These are phyloP conservation scores for Cyclostephanos invisitatus DNA, from an alignment of 108 stramenopile genomes.

Conservation along the genomic window DNA sequence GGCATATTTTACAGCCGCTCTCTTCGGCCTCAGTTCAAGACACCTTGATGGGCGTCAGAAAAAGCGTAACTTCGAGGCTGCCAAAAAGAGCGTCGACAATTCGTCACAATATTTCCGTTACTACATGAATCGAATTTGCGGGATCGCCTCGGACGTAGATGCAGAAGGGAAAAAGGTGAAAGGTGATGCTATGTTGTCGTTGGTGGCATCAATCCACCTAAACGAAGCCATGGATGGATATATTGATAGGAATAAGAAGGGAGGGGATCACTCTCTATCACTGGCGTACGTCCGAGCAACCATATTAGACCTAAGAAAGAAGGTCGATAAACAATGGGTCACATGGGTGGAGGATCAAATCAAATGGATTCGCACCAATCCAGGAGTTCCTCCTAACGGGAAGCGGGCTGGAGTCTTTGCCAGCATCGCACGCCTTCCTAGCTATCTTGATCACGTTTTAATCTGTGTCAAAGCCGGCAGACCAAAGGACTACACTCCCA, in stretches of 20 bases:
- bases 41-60: constrained; percentile 86
- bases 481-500: constrained; percentile 66
- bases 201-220: constrained; percentile 80
- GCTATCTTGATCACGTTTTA: constrained; percentile 82
- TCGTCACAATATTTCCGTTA: constrained; percentile 84
- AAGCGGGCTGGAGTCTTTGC: constrained; percentile 87
- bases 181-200: constrained; percentile 81
- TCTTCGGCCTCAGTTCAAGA: constrained; percentile 80
- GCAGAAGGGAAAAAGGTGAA: constrained; percentile 51
- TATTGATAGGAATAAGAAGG: constrained; percentile 88
- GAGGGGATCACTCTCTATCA: constrained; percentile 86
- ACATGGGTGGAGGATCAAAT: constrained; percentile 86
- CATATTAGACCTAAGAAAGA: constrained; percentile 80
- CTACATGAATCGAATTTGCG: constrained; percentile 82
- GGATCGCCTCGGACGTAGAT: constrained; percentile 72
- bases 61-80: constrained; percentile 86
- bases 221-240: constrained; percentile 89
- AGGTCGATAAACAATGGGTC: constrained; percentile 89
- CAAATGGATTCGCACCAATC: constrained; percentile 81
- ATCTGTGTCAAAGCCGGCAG: constrained; percentile 77
- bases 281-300: constrained; percentile 88
- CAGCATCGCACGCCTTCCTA: constrained; percentile 77
- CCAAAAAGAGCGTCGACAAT: constrained; percentile 80
- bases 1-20: constrained; percentile 86
- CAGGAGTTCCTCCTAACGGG: constrained; percentile 83